Conservation (phyloP, 331 rosid species). For the Cucumis variabilis region DNA sequence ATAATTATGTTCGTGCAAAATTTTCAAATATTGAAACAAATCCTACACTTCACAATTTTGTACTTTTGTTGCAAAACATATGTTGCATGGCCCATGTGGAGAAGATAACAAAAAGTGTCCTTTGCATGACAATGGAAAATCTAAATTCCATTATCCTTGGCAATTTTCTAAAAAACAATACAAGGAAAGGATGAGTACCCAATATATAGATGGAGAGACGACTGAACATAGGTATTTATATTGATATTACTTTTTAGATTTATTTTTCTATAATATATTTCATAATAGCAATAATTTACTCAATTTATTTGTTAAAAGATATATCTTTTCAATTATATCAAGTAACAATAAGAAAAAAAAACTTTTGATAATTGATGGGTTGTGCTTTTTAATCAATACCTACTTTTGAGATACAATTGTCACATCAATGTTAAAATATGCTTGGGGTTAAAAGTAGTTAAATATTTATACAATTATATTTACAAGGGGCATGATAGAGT, state of each 20-base stretch:
- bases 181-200: not conserved
- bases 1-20: no score
- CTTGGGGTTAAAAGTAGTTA: not conserved
- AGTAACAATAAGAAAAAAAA: not conserved
- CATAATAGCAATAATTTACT: no score
- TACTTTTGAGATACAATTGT: no score
- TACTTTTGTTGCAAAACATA: no score
- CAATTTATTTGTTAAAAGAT: no score
- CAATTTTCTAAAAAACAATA: not conserved
- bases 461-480: not conserved
- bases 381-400: not conserved
- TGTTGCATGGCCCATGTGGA: not conserved
- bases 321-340: no score
- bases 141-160: not conserved
- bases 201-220: not conserved
- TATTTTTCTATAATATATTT: not conserved
- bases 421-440: not conserved
- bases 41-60: no score
- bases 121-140: not conserved
- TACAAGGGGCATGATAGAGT: not conserved
- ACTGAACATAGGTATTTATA: not conserved
- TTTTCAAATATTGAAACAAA: no score
- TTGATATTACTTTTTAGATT: not conserved
- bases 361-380: not conserved
- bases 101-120: not conserved